phyloP scores from a whole-genome alignment of 2,329 filamentous ascomycete species.

The Reticulascus tulasneorum region DNA sequence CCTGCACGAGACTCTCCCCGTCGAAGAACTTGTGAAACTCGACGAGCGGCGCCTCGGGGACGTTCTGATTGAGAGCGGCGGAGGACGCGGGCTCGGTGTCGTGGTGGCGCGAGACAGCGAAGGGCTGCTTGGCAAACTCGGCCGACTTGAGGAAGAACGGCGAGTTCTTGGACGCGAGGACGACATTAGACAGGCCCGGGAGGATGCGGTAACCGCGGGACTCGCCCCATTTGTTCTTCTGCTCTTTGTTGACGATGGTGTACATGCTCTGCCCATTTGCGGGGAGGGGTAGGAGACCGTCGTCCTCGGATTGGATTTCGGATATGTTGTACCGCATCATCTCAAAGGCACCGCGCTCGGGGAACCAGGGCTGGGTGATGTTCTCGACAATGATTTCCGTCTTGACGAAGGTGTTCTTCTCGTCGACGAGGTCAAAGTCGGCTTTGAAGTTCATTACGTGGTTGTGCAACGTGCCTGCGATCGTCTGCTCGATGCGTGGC shows the following conservation, averaged over 20 bases:
- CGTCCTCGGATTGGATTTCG: slow-evolving; percentile 21
- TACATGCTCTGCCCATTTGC: slow-evolving; percentile 34
- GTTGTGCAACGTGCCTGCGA: slow-evolving; percentile 22
- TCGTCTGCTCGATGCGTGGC: slow-evolving; percentile 20
- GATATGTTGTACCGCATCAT: slow-evolving; percentile 25
- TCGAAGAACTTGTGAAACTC: slow-evolving; percentile 44
- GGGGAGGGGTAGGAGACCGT: slow-evolving; percentile 25
- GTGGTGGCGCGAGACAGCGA: slow-evolving; percentile 39
- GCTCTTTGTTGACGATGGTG: slow-evolving; percentile 29
- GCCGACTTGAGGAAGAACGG: slow-evolving; percentile 28
- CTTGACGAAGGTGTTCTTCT: slow-evolving; percentile 21
- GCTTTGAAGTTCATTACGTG: slow-evolving; percentile 24
- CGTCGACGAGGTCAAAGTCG: slow-evolving; percentile 24
- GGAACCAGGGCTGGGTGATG: slow-evolving; percentile 25
- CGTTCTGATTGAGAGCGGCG: slow-evolving; percentile 33
- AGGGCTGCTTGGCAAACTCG: slow-evolving; percentile 35
- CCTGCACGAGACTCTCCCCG: slow-evolving; percentile 30
- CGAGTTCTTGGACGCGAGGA: slow-evolving; percentile 30
- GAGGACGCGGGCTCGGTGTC: slow-evolving; percentile 37
- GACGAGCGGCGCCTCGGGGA: slow-evolving; percentile 35
- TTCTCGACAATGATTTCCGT: slow-evolving; percentile 22
- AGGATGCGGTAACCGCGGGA: slow-evolving; percentile 38
- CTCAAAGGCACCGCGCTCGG: slow-evolving; percentile 24
- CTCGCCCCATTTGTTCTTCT: slow-evolving; percentile 36
- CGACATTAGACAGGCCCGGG: slow-evolving; percentile 27